Evolutionary conservation across 306 rosid genomes (phyloP).

Genomic region (Quercus gilva): DNA sequence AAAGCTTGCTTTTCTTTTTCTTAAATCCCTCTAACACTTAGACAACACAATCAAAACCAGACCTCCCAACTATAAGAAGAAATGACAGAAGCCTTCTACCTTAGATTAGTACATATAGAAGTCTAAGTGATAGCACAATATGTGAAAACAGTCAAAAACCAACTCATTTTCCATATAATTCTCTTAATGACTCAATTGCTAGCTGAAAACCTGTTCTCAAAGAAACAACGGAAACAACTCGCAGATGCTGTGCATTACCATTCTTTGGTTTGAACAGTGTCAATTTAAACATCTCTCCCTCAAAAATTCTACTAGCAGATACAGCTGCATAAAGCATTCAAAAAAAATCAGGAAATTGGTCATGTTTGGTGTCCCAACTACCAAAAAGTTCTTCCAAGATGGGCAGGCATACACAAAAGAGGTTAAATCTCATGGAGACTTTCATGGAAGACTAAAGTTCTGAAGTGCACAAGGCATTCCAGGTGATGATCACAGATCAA

Average conservation of each 20-base stretch:
- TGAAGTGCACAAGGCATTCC: not conserved
- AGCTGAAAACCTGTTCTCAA: slow-evolving; percentile 52
- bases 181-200: slow-evolving; percentile 44
- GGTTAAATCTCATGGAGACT: not conserved
- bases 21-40: not conserved
- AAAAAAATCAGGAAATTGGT: not conserved
- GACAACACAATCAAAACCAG: not conserved
- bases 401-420: no score
- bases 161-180: slow-evolving; percentile 30
- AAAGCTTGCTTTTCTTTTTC: not conserved
- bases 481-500: not conserved
- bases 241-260: slow-evolving; percentile 49
- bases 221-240: slow-evolving; percentile 46
- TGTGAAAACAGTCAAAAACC: slow-evolving; percentile 12
- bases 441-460: not conserved
- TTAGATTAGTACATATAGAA: not conserved
- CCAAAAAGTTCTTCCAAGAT: not conserved
- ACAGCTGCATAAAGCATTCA: slow-evolving; percentile 36
- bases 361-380: not conserved
- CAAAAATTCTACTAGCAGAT: slow-evolving; percentile 41
- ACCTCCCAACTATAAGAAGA: not conserved
- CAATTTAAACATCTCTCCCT: slow-evolving; percentile 62
- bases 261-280: slow-evolving; percentile 54
- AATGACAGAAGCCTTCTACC: not conserved
- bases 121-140: not conserved